These are phyloP conservation scores for Penicillium mononematosum DNA, from an alignment of 495 filamentous ascomycete genomes.

Conservation along the genomic window DNA sequence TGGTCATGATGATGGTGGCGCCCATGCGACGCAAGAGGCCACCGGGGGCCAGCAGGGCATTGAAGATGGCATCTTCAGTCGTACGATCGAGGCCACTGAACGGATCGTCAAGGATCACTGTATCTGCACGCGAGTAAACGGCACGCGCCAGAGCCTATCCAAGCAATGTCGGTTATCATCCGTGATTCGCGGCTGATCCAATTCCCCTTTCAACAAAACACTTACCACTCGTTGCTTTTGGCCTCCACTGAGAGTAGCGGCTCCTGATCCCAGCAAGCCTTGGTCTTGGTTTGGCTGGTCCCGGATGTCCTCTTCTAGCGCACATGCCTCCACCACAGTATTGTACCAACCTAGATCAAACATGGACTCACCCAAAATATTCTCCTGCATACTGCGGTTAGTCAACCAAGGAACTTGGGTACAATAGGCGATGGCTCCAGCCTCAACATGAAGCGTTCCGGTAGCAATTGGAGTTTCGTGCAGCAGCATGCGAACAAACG, in stretches of 20 bases:
- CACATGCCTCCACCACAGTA: constrained; percentile 30
- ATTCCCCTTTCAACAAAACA: too few relatives aligned
- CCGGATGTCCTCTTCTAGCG: constrained; percentile 29
- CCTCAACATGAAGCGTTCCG: constrained; percentile 7
- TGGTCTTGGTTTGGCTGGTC: constrained; percentile 56
- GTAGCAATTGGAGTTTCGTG: constrained; percentile 14
- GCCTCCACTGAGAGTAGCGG: constrained; percentile 78
- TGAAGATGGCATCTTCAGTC: constrained; percentile 42
- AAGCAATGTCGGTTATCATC: too few relatives aligned
- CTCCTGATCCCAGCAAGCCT: constrained; percentile 77
- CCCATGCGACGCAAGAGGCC: constrained; percentile 36
- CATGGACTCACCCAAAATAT: constrained; percentile 21
- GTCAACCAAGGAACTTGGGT: constrained; percentile 38
- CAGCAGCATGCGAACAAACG: constrained; percentile 31
- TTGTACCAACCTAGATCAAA: constrained; percentile 36
- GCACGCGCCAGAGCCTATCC: constrained; percentile 26
- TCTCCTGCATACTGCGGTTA: constrained; percentile 40
- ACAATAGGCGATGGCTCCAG: constrained; percentile 32
- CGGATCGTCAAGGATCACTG: constrained; percentile 51
- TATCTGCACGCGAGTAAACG: constrained; percentile 41
- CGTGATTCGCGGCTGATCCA: too few relatives aligned
- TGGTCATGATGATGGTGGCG: constrained; percentile 24
- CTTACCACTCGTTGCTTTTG: constrained; percentile 66
- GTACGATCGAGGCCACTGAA: constrained; percentile 52
- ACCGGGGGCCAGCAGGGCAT: constrained; percentile 36